Percentiles rank a stretch among this genome's conserved stretches.
Evolutionary conservation across 208 protist genomes (phyloP).

Genomic region (Sergeia podlipaevii): DNA sequence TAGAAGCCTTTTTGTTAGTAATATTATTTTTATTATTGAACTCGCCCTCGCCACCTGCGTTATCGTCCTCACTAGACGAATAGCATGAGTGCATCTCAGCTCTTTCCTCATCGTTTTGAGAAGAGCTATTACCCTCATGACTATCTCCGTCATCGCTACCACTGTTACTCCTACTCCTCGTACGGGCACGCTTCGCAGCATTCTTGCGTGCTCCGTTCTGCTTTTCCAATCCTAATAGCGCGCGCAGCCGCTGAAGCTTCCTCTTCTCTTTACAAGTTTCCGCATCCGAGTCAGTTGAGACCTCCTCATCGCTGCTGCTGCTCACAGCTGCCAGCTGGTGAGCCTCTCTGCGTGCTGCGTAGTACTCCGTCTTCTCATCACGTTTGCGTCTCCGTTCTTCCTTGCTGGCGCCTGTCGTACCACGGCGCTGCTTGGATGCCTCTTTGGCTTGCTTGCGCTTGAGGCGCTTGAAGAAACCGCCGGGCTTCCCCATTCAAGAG

Average conservation of each 20-base stretch:
- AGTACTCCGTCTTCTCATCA: conserved; percentile 69
- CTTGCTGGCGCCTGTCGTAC: conserved; percentile 78
- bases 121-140: too few species aligned
- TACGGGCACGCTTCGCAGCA: background rate
- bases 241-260: conserved; percentile 33
- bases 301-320: conserved; percentile 61
- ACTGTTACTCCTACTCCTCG: background rate
- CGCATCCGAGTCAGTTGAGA: conserved; percentile 58
- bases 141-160: background rate
- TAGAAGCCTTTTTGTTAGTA: conserved; percentile 1
- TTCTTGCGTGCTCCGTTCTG: background rate
- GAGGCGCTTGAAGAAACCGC: conserved; percentile 81
- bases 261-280: conserved; percentile 23
- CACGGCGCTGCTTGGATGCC: conserved; percentile 40
- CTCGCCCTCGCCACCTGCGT: background rate
- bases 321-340: conserved; percentile 73
- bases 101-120: too few species aligned
- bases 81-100: too few species aligned
- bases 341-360: conserved; percentile 67
- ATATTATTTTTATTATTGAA: background rate
- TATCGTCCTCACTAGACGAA: background rate
- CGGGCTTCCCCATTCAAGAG: conserved; percentile 67
- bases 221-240: conserved; percentile 19
- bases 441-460: conserved; percentile 68
- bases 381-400: conserved; percentile 67